Base-by-base conservation (phyloP, 805 yeast genomes). In the Cyberlindnera meyerae region DNA sequence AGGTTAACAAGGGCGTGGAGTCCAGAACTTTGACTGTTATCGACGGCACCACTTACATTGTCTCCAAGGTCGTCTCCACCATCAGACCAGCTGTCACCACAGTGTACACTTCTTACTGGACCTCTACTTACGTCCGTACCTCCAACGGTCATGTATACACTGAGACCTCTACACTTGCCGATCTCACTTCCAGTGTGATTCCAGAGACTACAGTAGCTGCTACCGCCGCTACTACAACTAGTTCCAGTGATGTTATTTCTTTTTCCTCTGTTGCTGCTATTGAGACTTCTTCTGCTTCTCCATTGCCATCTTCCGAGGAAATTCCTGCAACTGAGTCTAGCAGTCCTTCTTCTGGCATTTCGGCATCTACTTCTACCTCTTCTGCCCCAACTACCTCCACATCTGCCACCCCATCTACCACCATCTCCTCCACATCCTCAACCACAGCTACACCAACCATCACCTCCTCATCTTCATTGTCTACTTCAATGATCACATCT, bases 1-100 rank as follows among this genome's bases (percentile, higher is more conserved):
- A 8, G 7, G 29, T 28, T 11, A 29, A 34, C n/a, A 28, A 34
- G 18, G 37, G 6, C 14, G 32, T 33, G 4, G 33, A 40, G 29
- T 30, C 38, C 15, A 40, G 44, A 33, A 33, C 40, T 18, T 28
- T 40, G 30, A 40, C 44, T 27, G 40, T 40, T 8, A 40, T 40
- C 20, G 44, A 36, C 21, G 56, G 57, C 18, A 50, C 51, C 6
- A 52, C 58, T n/a, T 51, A 51, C 36, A 39, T 46, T 16, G 54
- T 48, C 21, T 39, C 47, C 14, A 42, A 44, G 32, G 39, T 47
- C 20, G 36, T 42, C 18, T 50, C 56, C 35, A 54, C 59, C 14
- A 46, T 54, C 33, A 39, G 36, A 30, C 49, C 58, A 15, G 57
- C 54, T 18, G 45, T 44, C 6, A 53, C 55, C 6, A 14, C 25